Evolutionary conservation across 2,329 filamentous ascomycete species (phyloP).

Genomic region (Phialemoniopsis sp.): DNA sequence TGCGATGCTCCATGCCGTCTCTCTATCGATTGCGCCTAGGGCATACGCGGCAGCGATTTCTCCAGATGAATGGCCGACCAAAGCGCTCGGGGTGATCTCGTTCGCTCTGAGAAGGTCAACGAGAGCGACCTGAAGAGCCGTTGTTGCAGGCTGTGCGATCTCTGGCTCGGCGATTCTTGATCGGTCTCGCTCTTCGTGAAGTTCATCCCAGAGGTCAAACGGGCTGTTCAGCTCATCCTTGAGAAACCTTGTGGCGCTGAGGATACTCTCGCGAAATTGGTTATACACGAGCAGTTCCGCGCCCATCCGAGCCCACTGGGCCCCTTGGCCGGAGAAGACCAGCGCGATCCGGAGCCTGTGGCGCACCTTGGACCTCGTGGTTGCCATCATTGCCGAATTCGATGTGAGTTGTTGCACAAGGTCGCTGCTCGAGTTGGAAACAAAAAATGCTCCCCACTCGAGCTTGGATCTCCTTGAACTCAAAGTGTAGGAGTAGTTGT

Average conservation of each 20-base stretch:
- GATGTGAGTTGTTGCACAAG: constrained; percentile 20
- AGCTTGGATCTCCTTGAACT: constrained; percentile 1
- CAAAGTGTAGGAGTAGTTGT: constrained; percentile 12
- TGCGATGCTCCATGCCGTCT: constrained; percentile 23
- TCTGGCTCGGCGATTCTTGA: constrained; percentile 17
- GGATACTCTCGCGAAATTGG: constrained; percentile 19
- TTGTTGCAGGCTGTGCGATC: constrained; percentile 22
- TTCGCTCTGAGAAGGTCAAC: constrained; percentile 23
- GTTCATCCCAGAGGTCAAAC: constrained; percentile 16
- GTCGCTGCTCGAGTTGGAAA: constrained; percentile 2
- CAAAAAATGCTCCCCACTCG: background rate
- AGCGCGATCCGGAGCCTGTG: constrained; percentile 14
- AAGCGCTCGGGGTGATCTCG: constrained; percentile 16
- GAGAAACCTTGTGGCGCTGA: constrained; percentile 20
- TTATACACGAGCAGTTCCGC: constrained; percentile 24
- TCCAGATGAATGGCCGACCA: constrained; percentile 28
- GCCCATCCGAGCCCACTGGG: constrained; percentile 31
- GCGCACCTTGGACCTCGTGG: constrained; percentile 5
- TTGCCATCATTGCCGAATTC: constrained; percentile 8
- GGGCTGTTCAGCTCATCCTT: constrained; percentile 9
- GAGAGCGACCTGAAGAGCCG: constrained; percentile 27
- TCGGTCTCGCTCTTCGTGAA: constrained; percentile 4
- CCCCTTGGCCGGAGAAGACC: constrained; percentile 29
- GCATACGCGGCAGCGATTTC: constrained; percentile 32
- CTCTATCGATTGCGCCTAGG: constrained; percentile 14